Evolutionary conservation across 331 rosid species (phyloP), one percentile per base, ranked within the genome.

Genomic region (Quercus tomentella): DNA sequence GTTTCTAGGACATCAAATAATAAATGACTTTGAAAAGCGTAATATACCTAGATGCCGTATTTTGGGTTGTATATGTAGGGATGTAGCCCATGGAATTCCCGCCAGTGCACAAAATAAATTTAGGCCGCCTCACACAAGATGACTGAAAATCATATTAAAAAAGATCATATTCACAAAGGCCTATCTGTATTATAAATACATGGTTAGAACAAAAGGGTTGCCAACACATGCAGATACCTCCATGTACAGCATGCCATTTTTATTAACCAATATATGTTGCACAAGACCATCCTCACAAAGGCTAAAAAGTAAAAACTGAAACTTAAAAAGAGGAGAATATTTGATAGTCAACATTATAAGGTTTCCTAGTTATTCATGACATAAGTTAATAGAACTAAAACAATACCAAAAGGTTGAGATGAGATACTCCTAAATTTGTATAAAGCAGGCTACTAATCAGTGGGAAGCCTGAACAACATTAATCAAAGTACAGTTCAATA

Each of bases 31-130:
- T 72, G 30, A 51, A 84, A 85, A 76, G 78, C 30, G 51, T 43
- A 83, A 63, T 73, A 67, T 77, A 95, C 99, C 90, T 78, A 67
- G 91, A 37, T 21, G 89, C 58, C 81, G 93, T 79, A 77, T 77
- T 92, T 87, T 89, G 92, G 89, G 82, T 89, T 77, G 97, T 60
- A 82, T 92, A 83, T 66, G 98, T 90, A 25, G 99, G 99, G 80
- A 91, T 88, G 79, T 87, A 88, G 69, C 89, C 88, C 0, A 86
- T 86, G 70, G 94, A 83, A 85, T 87, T 93, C 81, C 97, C 99
- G 1, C 99, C 99, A 25, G 98, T 90, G 88, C 98, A 93, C 87
- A 95, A 72, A 82, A 95, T 95, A 79, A 95, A 95, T 87, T 93
- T 95, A 31, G 96, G 98, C 57, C 99, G 89, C 83, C 99, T 87